Conservation (phyloP, 2,329 filamentous ascomycete species). For the Ceratocystis papillata region DNA sequence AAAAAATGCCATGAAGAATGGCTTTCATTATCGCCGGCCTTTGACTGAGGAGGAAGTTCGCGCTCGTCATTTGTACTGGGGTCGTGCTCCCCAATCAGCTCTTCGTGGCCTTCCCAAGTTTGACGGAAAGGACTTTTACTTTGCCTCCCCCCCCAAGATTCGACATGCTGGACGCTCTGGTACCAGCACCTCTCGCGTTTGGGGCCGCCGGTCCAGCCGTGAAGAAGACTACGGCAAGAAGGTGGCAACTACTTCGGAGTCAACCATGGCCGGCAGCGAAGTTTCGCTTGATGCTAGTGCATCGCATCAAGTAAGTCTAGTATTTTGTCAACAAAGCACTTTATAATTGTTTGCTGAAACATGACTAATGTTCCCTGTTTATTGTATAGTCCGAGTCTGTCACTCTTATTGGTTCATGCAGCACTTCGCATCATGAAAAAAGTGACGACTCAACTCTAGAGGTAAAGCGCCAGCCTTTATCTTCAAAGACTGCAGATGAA, state of each 20-base stretch:
- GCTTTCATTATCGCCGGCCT: slow-evolving; percentile 47
- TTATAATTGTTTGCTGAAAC: neutral
- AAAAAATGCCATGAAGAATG: slow-evolving; percentile 35
- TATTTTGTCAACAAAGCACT: neutral
- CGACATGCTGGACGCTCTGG: slow-evolving; percentile 21
- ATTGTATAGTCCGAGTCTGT: slow-evolving; percentile 12
- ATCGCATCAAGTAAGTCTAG: slow-evolving; percentile 19
- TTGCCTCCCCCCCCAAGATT: slow-evolving; percentile 42
- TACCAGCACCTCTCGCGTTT: slow-evolving; percentile 9
- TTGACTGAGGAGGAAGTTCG: slow-evolving; percentile 49
- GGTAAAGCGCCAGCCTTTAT: slow-evolving; percentile 18
- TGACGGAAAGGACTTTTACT: slow-evolving; percentile 55
- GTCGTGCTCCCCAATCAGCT: slow-evolving; percentile 41
- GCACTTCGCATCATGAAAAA: slow-evolving; percentile 18
- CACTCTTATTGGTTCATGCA: slow-evolving; percentile 16
- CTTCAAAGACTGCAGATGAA: slow-evolving; percentile 19
- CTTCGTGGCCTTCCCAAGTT: slow-evolving; percentile 50
- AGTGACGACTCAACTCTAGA: slow-evolving; percentile 19
- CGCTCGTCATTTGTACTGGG: slow-evolving; percentile 52
- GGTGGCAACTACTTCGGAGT: slow-evolving; percentile 16
- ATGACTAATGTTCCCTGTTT: neutral
- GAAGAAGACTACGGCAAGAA: slow-evolving; percentile 20
- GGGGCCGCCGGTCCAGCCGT: slow-evolving; percentile 18
- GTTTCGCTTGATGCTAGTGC: slow-evolving; percentile 19
- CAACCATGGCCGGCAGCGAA: slow-evolving; percentile 15